phyloP scores from a whole-genome alignment of 1,139 yeast genomes.

The Geotrichum citri-aurantii region DNA sequence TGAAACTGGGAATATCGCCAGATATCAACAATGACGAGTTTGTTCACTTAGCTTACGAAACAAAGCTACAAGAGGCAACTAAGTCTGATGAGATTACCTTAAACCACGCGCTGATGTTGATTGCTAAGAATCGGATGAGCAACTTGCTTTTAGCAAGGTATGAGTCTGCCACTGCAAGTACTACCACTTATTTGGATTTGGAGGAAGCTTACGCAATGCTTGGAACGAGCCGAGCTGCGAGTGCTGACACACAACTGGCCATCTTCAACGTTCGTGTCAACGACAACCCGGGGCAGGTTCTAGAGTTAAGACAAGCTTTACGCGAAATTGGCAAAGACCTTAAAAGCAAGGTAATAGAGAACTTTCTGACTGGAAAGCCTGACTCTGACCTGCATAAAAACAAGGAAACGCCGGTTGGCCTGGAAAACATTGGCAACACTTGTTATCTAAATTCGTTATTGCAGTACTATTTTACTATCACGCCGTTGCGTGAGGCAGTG shows the following conservation, averaged over 20 bases:
- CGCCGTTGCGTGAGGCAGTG: slow-evolving; percentile 69
- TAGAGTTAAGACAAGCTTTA: slow-evolving; percentile 34
- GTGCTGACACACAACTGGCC: slow-evolving; percentile 19
- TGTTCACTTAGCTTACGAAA: slow-evolving; percentile 17
- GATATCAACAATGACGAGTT: slow-evolving; percentile 13
- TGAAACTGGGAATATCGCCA: slow-evolving; percentile 11
- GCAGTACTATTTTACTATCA: slow-evolving; percentile 82
- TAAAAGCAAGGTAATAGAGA: slow-evolving; percentile 25
- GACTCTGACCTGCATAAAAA: slow-evolving; percentile 12
- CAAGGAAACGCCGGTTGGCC: slow-evolving; percentile 41
- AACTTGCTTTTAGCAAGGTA: slow-evolving; percentile 34
- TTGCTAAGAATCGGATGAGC: slow-evolving; percentile 53
- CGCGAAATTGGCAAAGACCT: slow-evolving; percentile 32
- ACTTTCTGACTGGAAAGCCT: slow-evolving; percentile 25
- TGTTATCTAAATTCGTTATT: slow-evolving; percentile 86
- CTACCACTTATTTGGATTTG: slow-evolving; percentile 39
- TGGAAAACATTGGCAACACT: slow-evolving; percentile 91
- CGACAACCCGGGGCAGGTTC: slow-evolving; percentile 31
- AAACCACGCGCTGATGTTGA: slow-evolving; percentile 49
- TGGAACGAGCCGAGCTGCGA: slow-evolving; percentile 23
- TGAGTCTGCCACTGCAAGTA: slow-evolving; percentile 25
- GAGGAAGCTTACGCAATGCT: slow-evolving; percentile 52
- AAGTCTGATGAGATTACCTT: slow-evolving; percentile 7
- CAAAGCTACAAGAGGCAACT: slow-evolving; percentile 13
- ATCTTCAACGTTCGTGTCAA: slow-evolving; percentile 32